Evolutionary conservation across 129 eudicot genomes (phyloP).

Genomic region (Pulicaria dysenterica): DNA sequence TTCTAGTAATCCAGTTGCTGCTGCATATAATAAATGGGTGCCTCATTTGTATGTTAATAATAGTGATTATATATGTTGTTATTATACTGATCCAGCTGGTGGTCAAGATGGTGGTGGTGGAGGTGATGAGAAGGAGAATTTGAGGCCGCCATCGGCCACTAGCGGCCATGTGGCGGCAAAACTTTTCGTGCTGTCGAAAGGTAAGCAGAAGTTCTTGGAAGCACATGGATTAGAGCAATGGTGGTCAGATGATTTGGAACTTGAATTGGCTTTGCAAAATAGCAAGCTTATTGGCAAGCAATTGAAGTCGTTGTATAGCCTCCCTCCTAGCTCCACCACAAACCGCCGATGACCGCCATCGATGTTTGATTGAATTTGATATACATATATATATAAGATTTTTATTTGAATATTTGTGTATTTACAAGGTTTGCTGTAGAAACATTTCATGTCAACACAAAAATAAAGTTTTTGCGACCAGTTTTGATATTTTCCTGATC

Average conservation of each 20-base stretch:
- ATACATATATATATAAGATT: neutral
- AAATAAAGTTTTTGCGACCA: too few species aligned
- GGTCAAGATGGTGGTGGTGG: slow-evolving; percentile 30
- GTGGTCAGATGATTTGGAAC: slow-evolving; percentile 97
- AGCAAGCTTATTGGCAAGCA: slow-evolving; percentile 86
- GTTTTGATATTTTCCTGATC: too few species aligned
- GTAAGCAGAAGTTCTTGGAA: slow-evolving; percentile 85
- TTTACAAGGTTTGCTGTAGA: slow-evolving; percentile 13
- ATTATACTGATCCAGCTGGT: slow-evolving; percentile 64
- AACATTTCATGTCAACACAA: neutral
- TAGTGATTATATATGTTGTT: slow-evolving; percentile 88
- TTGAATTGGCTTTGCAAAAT: slow-evolving; percentile 65
- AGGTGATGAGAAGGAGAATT: slow-evolving; percentile 62
- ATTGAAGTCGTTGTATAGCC: slow-evolving; percentile 70
- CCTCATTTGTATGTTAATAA: slow-evolving; percentile 93
- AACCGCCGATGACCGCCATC: slow-evolving; percentile 20
- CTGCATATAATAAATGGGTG: slow-evolving; percentile 65
- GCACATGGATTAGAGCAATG: slow-evolving; percentile 96
- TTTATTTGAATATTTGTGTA: slow-evolving; percentile 7
- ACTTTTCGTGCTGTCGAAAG: slow-evolving; percentile 81
- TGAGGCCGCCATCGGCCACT: slow-evolving; percentile 35
- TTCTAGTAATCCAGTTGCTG: neutral
- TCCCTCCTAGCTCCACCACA: slow-evolving; percentile 45
- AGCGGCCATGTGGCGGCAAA: slow-evolving; percentile 51
- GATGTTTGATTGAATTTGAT: slow-evolving; percentile 7